Base-by-base conservation (phyloP, 306 rosid species). In the Cicer judaicum region DNA sequence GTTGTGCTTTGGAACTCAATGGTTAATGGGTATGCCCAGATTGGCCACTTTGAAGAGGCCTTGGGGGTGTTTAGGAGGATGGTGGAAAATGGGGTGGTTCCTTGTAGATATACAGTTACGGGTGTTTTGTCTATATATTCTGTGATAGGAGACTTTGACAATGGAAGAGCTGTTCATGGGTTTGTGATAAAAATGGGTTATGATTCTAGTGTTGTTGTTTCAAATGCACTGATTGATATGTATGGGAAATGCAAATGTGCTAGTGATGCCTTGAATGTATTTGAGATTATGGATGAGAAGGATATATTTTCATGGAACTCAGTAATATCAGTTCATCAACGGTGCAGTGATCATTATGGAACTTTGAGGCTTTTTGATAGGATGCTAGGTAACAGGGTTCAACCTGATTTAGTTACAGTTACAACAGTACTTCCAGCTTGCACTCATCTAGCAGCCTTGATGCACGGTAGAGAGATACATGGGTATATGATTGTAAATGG, bases 251-350 rank as follows among this genome's bases (percentile, higher is more conserved):
- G 94, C 72, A 88, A 86, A 66, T 82, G 84, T 67, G 16, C 69
- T 54, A 40, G 56, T 71, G 89, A 87, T 74, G 92, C 96, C 13
- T 81, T 77, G 72, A 46, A 21, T 59, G 86, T 91, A 66, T 91
- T 93, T 74, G 89, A 93, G 85, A 61, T 50, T 75, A 89, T 91
- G 85, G 68, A 70, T 50, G 96, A 85, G 76, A 89, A 87, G 85
- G 97, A 91, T 78, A 56, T 89, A 41, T 88, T 81, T 76, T 91
- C 97, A 8, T 93, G 98, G 97, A 93, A 93, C 85, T 91, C 96
- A 7, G 84, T 93, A 74, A 61, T 91, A 42, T 78, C 92, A 0
- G 89, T 85, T 84, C 92, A 81, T 78, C 89, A 87, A 77, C 89
- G 73, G 50, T 82, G 89, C 1, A 82, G 81, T 52, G 89, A 89